Conservation (phyloP, 2,329 filamentous ascomycete genomes). For the Herpotrichia juniperi region DNA sequence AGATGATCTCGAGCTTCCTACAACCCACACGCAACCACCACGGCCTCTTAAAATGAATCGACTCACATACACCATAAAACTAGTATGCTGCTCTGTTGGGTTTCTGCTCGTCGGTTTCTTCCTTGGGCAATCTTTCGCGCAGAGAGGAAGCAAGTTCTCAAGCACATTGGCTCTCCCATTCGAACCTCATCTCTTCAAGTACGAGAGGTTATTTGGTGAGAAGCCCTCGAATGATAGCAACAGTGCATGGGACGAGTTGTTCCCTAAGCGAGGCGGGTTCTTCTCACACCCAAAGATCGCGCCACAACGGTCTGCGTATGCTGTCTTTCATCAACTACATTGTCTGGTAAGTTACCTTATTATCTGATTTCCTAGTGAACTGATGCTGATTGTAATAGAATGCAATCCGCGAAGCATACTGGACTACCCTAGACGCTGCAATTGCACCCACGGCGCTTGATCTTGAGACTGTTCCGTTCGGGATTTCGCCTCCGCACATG, state of each 20-base stretch:
- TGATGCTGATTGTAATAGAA: too few relatives aligned
- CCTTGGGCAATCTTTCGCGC: background rate
- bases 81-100: too few relatives aligned
- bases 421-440: too few relatives aligned
- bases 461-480: background rate
- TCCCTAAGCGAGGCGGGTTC: background rate
- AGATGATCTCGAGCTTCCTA: too few relatives aligned
- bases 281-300: background rate
- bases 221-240: background rate
- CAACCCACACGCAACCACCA: too few relatives aligned
- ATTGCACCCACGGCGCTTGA: too few relatives aligned
- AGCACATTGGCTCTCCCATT: too few relatives aligned
- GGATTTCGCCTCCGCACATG: slow-evolving; percentile 5
- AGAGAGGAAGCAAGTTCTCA: too few relatives aligned
- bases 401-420: too few relatives aligned
- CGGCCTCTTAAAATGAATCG: too few relatives aligned
- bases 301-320: background rate
- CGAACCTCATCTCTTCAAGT: background rate
- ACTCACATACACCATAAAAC: too few relatives aligned
- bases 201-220: background rate
- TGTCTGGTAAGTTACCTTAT: background rate
- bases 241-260: background rate
- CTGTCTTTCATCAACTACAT: background rate
- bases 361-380: too few relatives aligned
- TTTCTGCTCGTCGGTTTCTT: background rate